These are phyloP conservation scores for Paraphaeosphaeria sporulosa DNA, from an alignment of 2,329 filamentous ascomycete genomes.

Conservation along the genomic window DNA sequence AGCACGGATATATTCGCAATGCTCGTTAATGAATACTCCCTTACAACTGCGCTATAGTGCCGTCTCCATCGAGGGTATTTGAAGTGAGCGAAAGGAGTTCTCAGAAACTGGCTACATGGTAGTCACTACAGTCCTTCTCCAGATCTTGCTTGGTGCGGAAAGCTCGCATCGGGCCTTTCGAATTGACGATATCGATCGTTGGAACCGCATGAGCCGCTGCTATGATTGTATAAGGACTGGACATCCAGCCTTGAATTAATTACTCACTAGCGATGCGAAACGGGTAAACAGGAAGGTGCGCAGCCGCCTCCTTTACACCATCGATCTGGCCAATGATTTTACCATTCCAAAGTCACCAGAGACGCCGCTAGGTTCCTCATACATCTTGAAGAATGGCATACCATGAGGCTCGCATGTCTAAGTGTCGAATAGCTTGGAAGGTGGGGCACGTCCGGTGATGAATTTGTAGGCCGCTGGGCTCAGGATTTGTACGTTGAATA, in stretches of 20 bases:
- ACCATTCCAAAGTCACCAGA: constrained; percentile 35
- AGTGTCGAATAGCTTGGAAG: constrained; percentile 45
- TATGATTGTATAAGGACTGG: too few relatives aligned
- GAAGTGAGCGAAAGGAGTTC: neutral
- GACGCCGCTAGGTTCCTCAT: constrained; percentile 38
- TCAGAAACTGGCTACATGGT: neutral
- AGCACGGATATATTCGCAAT: too few relatives aligned
- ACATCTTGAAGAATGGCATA: constrained; percentile 49
- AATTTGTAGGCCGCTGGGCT: constrained; percentile 45
- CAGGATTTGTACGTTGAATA: constrained; percentile 53
- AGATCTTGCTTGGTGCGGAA: neutral
- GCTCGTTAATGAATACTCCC: neutral
- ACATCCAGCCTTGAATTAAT: too few relatives aligned
- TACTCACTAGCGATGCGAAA: neutral
- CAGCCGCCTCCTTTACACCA: constrained; percentile 18
- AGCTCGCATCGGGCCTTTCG: neutral
- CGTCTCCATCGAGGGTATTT: neutral
- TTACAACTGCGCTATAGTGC: too few relatives aligned
- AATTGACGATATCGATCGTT: neutral
- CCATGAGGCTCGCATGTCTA: constrained; percentile 43
- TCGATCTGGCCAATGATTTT: constrained; percentile 39
- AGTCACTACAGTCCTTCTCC: neutral
- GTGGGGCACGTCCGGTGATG: constrained; percentile 48
- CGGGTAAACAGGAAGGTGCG: constrained; percentile 12
- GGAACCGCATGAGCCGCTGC: neutral